These are phyloP conservation scores for Saccharomycopsis sp. DNA, from an alignment of 805 yeast species.

Conservation along the genomic window DNA sequence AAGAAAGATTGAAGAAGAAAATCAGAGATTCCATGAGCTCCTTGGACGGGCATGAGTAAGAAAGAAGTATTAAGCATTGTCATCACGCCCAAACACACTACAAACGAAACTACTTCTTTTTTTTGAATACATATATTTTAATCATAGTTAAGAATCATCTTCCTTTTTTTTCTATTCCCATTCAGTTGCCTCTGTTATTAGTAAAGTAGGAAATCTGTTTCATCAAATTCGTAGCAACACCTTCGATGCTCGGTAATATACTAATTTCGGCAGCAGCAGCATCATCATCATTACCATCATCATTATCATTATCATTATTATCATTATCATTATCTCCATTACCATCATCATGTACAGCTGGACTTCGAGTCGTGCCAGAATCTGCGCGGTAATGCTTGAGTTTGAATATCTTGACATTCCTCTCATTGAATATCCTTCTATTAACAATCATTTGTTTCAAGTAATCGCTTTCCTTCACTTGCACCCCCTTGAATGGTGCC, in stretches of 20 bases:
- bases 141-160: too few relatives aligned
- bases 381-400: conserved; percentile 22
- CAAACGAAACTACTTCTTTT: too few relatives aligned
- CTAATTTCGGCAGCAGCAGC: conserved; percentile 26
- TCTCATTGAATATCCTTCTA: conserved; percentile 37
- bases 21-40: conserved; percentile 17
- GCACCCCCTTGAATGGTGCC: neutral
- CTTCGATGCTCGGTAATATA: conserved; percentile 38
- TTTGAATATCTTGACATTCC: conserved; percentile 37
- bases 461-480: conserved; percentile 5
- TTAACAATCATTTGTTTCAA: conserved; percentile 24
- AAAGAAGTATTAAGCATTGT: too few relatives aligned
- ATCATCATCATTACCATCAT: too few relatives aligned
- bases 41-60: neutral
- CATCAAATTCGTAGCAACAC: conserved; percentile 39
- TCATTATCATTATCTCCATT: conserved; percentile 1
- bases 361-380: too few relatives aligned
- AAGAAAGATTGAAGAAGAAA: conserved; percentile 32
- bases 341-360: neutral
- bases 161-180: too few relatives aligned
- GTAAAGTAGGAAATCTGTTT: conserved; percentile 28
- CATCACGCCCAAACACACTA: too few relatives aligned
- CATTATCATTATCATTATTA: conserved; percentile 11
- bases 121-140: too few relatives aligned
- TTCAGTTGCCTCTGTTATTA: too few relatives aligned